Conservation (phyloP, 2,329 filamentous ascomycete species). For the Botrytis deweyae region DNA sequence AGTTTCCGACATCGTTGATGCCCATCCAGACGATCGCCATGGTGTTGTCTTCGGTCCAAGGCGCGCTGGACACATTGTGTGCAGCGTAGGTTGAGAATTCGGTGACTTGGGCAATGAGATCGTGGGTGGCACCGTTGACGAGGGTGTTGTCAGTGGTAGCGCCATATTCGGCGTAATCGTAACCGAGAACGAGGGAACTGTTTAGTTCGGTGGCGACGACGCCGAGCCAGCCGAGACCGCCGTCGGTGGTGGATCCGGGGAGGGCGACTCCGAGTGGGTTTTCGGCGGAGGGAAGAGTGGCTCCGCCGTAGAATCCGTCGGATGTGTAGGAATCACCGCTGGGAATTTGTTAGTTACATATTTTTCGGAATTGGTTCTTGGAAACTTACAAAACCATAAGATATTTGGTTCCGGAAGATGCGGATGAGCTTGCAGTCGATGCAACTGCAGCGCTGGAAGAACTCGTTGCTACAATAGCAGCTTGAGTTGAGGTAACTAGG, state of each 20-base stretch:
- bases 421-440: not conserved
- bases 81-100: constrained; percentile 10
- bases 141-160: constrained; percentile 9
- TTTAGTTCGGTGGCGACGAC: constrained; percentile 9
- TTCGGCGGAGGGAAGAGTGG: not conserved
- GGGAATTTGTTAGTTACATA: not conserved
- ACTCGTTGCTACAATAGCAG: not conserved
- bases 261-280: constrained; percentile 1
- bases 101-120: constrained; percentile 9
- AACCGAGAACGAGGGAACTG: constrained; percentile 10
- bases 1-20: constrained; percentile 18
- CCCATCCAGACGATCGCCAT: constrained; percentile 13
- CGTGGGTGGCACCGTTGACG: not conserved
- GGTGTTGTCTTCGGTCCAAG: constrained; percentile 11
- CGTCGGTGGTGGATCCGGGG: constrained; percentile 11
- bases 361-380: not conserved
- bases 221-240: constrained; percentile 10
- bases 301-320: constrained; percentile 7
- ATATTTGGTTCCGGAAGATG: constrained; percentile 17
- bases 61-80: not conserved
- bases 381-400: constrained; percentile 12
- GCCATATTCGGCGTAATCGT: constrained; percentile 16
- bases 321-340: constrained; percentile 17
- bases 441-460: not conserved
- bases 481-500: not conserved